A percentile compares a stretch with the other conserved stretches of the same genome.
phyloP scores from a whole-genome alignment of 179 eudicot species.

The Nepenthes alata region DNA sequence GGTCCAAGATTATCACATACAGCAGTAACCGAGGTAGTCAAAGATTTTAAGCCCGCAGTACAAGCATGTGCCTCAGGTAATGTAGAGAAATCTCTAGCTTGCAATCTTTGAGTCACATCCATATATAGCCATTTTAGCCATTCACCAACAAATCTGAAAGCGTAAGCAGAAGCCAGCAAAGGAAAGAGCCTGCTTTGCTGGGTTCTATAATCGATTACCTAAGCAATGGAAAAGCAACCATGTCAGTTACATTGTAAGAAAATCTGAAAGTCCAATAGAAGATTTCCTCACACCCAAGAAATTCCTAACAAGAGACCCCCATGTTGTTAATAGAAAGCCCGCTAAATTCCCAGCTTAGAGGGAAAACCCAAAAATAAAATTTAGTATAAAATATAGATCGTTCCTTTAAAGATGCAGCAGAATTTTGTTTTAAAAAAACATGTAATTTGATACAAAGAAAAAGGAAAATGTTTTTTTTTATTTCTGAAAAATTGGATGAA shows the following conservation, averaged over 20 bases:
- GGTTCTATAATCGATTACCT: conserved; percentile 97
- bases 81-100: conserved; percentile 81
- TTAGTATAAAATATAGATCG: no score
- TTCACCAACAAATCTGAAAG: conserved; percentile 90
- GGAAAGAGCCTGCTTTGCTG: conserved; percentile 97
- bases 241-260: background rate
- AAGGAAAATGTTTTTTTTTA: no score
- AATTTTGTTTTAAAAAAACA: no score
- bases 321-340: no score
- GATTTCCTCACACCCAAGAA: background rate
- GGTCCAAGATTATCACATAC: conserved; percentile 33
- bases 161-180: conserved; percentile 93
- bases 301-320: no score
- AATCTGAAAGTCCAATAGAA: background rate
- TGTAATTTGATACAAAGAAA: no score
- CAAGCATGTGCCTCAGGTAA: conserved; percentile 98
- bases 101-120: conserved; percentile 76
- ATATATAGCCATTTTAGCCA: conserved; percentile 88
- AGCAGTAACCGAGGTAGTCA: conserved; percentile 85
- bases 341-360: no score
- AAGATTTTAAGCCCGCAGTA: conserved; percentile 94
- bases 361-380: no score
- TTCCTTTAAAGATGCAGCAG: no score
- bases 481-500: no score
- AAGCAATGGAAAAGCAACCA: conserved; percentile 6